Evolutionary conservation across 2,329 filamentous ascomycete species (phyloP), one percentile per base, ranked within the genome.

Genomic region (Colletotrichum sp.): DNA sequence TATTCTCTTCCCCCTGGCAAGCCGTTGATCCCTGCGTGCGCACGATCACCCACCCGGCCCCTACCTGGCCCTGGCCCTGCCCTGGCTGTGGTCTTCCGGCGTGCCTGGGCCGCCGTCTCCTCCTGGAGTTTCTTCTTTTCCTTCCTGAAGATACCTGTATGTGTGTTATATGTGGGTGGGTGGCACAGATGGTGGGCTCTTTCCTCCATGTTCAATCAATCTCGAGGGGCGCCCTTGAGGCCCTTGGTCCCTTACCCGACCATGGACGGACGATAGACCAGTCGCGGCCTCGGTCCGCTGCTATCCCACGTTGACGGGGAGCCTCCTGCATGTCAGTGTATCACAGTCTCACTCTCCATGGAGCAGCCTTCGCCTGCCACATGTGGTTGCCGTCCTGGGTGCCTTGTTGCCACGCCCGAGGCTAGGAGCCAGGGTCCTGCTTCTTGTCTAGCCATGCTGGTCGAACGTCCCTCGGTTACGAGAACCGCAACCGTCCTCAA

Each of bases 271-370:
- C 68, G 24, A 71, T 60, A 57, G 24, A 61, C 69, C 72, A 26
- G 55, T 72, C 36, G 55, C 21, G 16, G 55, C 36, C 63, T 72
- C 63, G 39, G 73, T 68, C 69, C 64, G 69, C 70, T 28, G 73
- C 64, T 52, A 72, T 73, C 16, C 43, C 69, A 72, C 55, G 63
- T 67, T 67, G 69, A 67, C 69, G 69, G 69, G 63, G 73, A 57
- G 55, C 26, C 57, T 68, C 32, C 70, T 67, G 73, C 69, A 75
- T 75, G 69, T 72, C 73, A 59, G 57, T 67, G 72, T 72, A 72
- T 73, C 73, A 64, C 32, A 59, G 67, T 72, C 52, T 66, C 61
- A 28, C 34, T 67, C 52, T 15, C 52, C 36, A 39, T 55, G 67
- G 43, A 65, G 67, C 16, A 48, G 21, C 18, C 72, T 48, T 72